Percentiles rank a stretch among this genome's conserved stretches.
Conservation (phyloP, 371 early-diverging fungal genomes). For the Actinomucor elegans region DNA sequence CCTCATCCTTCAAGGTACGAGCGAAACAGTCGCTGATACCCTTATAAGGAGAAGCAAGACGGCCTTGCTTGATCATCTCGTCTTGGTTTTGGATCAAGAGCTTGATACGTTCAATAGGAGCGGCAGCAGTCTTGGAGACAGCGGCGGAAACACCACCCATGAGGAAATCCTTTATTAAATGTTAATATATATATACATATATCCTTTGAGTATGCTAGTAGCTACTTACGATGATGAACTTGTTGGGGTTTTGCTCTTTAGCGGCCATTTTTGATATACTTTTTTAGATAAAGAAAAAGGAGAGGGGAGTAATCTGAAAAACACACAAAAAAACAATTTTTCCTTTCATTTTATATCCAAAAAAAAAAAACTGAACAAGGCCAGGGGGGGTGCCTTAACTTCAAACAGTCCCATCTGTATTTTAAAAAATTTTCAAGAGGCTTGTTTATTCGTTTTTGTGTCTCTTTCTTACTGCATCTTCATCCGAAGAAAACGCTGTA, state of each 20-base stretch:
- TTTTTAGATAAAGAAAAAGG: slow-evolving; percentile 19
- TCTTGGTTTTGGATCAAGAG: slow-evolving; percentile 80
- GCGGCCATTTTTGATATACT: slow-evolving; percentile 12
- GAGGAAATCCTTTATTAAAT: slow-evolving; percentile 41
- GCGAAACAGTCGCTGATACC: slow-evolving; percentile 76
- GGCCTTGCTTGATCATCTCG: slow-evolving; percentile 73
- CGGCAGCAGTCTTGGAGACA: slow-evolving; percentile 90
- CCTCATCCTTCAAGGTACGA: slow-evolving; percentile 75
- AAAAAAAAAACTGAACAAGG: slow-evolving; percentile 1
- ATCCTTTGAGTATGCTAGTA: no score
- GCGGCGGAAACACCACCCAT: slow-evolving; percentile 86
- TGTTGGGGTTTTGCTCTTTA: slow-evolving; percentile 15
- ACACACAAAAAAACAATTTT: slow-evolving; percentile 9
- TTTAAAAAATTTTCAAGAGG: not conserved
- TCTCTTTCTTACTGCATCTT: slow-evolving; percentile 9
- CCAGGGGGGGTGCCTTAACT: slow-evolving; percentile 11
- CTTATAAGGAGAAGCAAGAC: slow-evolving; percentile 70
- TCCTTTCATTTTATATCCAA: slow-evolving; percentile 18
- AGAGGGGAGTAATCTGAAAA: slow-evolving; percentile 21
- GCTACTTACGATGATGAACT: slow-evolving; percentile 44
- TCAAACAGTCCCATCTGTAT: slow-evolving; percentile 8
- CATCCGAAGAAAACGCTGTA: slow-evolving; percentile 15
- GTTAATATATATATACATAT: not conserved
- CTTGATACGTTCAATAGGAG: slow-evolving; percentile 86
- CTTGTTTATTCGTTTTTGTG: slow-evolving; percentile 6